phyloP scores from a whole-genome alignment of 2,329 filamentous ascomycete genomes.

The Nectriaceae sp. region DNA sequence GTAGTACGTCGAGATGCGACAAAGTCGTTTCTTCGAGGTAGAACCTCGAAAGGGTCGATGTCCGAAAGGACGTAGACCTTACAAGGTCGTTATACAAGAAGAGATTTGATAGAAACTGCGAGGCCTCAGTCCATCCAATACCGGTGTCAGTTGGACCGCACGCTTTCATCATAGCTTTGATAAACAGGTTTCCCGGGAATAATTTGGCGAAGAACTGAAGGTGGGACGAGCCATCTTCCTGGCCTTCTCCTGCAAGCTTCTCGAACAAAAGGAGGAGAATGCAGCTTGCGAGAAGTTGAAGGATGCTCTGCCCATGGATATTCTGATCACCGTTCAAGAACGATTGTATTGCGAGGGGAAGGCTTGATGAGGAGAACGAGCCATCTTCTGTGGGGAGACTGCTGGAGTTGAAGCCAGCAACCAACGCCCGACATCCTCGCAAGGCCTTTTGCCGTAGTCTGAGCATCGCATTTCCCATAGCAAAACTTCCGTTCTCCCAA shows the following conservation, averaged over 20 bases:
- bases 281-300: constrained; percentile 15
- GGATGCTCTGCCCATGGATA: too few species aligned
- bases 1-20: background rate
- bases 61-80: constrained; percentile 12
- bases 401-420: too few species aligned
- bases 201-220: constrained; percentile 13
- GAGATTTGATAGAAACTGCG: constrained; percentile 16
- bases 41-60: constrained; percentile 14
- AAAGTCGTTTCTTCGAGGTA: constrained; percentile 4
- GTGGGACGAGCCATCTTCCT: constrained; percentile 10
- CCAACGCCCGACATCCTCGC: constrained; percentile 9
- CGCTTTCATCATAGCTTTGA: too few species aligned
- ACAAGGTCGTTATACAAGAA: constrained; percentile 24
- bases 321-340: background rate
- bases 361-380: background rate
- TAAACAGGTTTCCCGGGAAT: constrained; percentile 5
- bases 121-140: constrained; percentile 3
- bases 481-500: constrained; percentile 18
- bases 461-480: constrained; percentile 10
- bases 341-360: background rate
- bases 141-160: too few species aligned
- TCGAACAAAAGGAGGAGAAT: constrained; percentile 17
- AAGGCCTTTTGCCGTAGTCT: constrained; percentile 15
- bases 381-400: too few species aligned
- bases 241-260: constrained; percentile 15